These are phyloP conservation scores for Tuber magnatum DNA, from an alignment of 495 filamentous ascomycete genomes.

Conservation along the genomic window DNA sequence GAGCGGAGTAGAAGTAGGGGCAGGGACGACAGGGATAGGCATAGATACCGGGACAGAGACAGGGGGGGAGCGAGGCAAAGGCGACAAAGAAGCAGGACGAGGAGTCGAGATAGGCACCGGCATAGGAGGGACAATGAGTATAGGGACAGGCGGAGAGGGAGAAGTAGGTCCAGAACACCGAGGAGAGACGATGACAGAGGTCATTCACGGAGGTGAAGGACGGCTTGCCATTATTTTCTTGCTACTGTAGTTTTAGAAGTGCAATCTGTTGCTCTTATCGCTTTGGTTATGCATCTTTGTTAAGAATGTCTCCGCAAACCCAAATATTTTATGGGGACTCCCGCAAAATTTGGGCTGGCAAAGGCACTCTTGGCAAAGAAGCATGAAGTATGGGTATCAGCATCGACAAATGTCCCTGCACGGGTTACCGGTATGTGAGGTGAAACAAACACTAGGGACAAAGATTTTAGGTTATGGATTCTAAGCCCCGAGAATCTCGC, in stretches of 20 bases:
- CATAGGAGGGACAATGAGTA: slow-evolving; percentile 26
- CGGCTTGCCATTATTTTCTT: not conserved
- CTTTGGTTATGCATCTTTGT: not conserved
- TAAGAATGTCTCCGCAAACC: not conserved
- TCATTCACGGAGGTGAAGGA: not conserved
- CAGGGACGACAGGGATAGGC: slow-evolving; percentile 23
- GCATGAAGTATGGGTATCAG: not conserved
- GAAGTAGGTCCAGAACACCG: slow-evolving; percentile 26
- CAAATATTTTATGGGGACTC: not conserved
- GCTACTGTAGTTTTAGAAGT: not conserved
- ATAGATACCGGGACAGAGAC: slow-evolving; percentile 25
- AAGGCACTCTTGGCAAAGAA: not conserved
- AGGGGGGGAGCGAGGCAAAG: slow-evolving; percentile 24
- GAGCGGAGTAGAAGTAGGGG: slow-evolving; percentile 15
- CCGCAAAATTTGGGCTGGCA: not conserved
- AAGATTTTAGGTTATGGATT: not conserved
- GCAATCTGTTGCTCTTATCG: not conserved
- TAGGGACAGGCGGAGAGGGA: slow-evolving; percentile 19
- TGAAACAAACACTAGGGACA: not conserved
- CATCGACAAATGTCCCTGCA: not conserved
- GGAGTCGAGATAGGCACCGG: slow-evolving; percentile 28
- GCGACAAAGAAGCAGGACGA: slow-evolving; percentile 29
- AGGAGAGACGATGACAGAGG: slow-evolving; percentile 12
- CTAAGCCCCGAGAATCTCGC: not conserved
- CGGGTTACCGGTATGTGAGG: not conserved